These are phyloP conservation scores for Cutaneotrichosporon mucoides DNA, from an alignment of 1,284 basidiomycete genomes.

Conservation along the genomic window DNA sequence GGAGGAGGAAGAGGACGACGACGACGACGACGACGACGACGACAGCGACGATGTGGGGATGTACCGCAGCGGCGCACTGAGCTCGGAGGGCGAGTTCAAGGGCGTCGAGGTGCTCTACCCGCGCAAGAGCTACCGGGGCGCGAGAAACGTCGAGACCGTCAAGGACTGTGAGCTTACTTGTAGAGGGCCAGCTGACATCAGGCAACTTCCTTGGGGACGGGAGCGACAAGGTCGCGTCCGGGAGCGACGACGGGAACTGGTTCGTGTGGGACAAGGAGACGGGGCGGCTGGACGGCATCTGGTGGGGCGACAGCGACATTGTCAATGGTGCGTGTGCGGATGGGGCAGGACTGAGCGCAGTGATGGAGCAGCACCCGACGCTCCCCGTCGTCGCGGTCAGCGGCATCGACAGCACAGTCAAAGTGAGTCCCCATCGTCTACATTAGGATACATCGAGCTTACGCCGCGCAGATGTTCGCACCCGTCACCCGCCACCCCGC, in stretches of 20 bases:
- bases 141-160: slow-evolving; percentile 77
- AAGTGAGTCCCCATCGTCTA: slow-evolving; percentile 55
- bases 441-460: neutral
- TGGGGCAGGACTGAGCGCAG: slow-evolving; percentile 19
- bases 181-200: slow-evolving; percentile 32
- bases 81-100: slow-evolving; percentile 28
- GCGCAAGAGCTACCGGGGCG: slow-evolving; percentile 63
- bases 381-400: slow-evolving; percentile 75
- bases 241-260: slow-evolving; percentile 74
- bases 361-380: slow-evolving; percentile 76
- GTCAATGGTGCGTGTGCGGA: slow-evolving; percentile 59
- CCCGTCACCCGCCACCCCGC: neutral
- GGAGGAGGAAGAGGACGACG: slow-evolving; percentile 28
- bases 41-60: slow-evolving; percentile 19
- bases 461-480: slow-evolving; percentile 5
- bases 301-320: slow-evolving; percentile 73
- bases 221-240: slow-evolving; percentile 77
- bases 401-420: slow-evolving; percentile 84
- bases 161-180: slow-evolving; percentile 69
- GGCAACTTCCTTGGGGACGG: slow-evolving; percentile 77
- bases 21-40: slow-evolving; percentile 35
- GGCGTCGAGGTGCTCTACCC: slow-evolving; percentile 63
- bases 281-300: slow-evolving; percentile 65
- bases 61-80: slow-evolving; percentile 1
- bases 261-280: slow-evolving; percentile 76